Conservation (phyloP, 345 rosid species). For the Linum tenue region DNA sequence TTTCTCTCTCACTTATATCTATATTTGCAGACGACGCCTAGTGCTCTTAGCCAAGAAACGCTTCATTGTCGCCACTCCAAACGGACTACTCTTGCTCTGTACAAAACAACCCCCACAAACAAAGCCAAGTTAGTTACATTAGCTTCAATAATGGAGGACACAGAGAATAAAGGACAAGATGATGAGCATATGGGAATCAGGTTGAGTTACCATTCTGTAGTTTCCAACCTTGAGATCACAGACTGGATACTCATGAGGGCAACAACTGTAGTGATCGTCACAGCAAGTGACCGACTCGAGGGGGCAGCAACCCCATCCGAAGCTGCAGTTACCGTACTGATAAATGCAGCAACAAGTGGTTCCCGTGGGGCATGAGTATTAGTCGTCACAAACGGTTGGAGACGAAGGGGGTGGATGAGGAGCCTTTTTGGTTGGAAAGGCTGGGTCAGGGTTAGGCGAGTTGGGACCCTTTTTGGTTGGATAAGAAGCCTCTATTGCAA, state of each 20-base stretch:
- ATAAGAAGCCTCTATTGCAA: constrained; percentile 24
- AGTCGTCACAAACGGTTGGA: constrained; percentile 14
- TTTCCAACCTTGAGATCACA: constrained; percentile 21
- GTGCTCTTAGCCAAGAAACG: constrained; percentile 15
- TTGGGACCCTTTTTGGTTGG: constrained; percentile 20
- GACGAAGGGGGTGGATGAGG: constrained; percentile 20
- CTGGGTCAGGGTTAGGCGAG: constrained; percentile 23
- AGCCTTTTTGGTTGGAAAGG: constrained; percentile 25
- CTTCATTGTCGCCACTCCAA: constrained; percentile 15
- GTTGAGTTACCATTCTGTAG: constrained; percentile 16
- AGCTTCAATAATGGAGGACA: not conserved
- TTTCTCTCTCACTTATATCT: constrained; percentile 6
- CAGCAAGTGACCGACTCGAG: constrained; percentile 29
- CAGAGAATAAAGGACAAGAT: not conserved
- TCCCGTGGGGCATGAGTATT: constrained; percentile 20
- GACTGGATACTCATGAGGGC: constrained; percentile 24
- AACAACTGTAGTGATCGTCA: constrained; percentile 23
- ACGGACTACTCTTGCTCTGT: constrained; percentile 26
- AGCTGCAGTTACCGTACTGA: constrained; percentile 11
- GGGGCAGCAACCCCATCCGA: constrained; percentile 30
- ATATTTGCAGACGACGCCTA: not conserved
- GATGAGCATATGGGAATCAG: too few relatives aligned
- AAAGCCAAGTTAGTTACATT: not conserved
- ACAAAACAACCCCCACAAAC: not conserved
- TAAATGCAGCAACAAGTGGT: constrained; percentile 28